Conservation (phyloP, 2,329 filamentous ascomycete genomes). For the Phialophora expanda region DNA sequence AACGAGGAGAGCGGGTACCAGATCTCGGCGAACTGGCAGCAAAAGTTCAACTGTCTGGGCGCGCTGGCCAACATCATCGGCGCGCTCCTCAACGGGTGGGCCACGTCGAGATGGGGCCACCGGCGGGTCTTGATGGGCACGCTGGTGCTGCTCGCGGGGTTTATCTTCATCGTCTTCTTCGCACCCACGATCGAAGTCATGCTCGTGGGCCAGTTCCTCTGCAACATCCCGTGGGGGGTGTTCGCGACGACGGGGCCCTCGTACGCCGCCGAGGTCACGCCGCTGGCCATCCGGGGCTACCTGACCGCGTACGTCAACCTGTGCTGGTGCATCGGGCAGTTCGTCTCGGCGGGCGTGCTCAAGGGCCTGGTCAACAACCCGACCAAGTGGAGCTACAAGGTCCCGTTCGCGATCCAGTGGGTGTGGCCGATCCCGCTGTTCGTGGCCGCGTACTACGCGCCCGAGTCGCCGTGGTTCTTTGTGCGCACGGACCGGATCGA, state of each 20-base stretch:
- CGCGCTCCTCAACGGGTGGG: slow-evolving; percentile 26
- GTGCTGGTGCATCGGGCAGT: slow-evolving; percentile 67
- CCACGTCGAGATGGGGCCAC: slow-evolving; percentile 47
- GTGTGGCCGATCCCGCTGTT: slow-evolving; percentile 38
- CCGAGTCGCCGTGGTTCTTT: slow-evolving; percentile 42
- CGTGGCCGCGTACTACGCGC: slow-evolving; percentile 33
- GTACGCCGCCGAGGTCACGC: slow-evolving; percentile 71
- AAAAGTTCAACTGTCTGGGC: slow-evolving; percentile 19
- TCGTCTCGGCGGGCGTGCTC: slow-evolving; percentile 50
- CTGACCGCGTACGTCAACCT: slow-evolving; percentile 67
- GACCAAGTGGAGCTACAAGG: slow-evolving; percentile 32
- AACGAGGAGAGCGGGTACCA: slow-evolving; percentile 25
- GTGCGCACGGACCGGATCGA: slow-evolving; percentile 45
- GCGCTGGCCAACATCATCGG: slow-evolving; percentile 29
- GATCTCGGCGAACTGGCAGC: slow-evolving; percentile 62
- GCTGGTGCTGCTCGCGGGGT: slow-evolving; percentile 52
- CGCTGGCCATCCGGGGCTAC: slow-evolving; percentile 62
- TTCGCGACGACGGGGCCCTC: slow-evolving; percentile 50
- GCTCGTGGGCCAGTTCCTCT: slow-evolving; percentile 57
- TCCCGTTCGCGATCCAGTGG: slow-evolving; percentile 41
- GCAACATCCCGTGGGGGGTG: slow-evolving; percentile 45
- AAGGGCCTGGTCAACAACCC: slow-evolving; percentile 32
- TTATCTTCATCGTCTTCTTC: slow-evolving; percentile 59
- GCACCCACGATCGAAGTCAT: slow-evolving; percentile 55
- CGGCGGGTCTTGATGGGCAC: slow-evolving; percentile 56